phyloP scores from a whole-genome alignment of 768 basidiomycete genomes.

The Trametes cingulata region DNA sequence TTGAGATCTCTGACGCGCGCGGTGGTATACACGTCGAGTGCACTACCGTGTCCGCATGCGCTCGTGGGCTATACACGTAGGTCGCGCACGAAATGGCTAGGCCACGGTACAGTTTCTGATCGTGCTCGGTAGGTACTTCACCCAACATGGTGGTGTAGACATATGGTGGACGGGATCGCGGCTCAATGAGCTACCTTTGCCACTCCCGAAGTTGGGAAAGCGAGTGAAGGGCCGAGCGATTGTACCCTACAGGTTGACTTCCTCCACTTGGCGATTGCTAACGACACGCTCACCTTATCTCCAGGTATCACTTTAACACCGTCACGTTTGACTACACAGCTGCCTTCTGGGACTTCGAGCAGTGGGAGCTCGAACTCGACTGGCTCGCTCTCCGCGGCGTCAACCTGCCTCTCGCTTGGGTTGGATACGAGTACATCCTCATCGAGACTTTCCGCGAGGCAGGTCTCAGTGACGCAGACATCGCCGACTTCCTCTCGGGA shows the following conservation, averaged over 20 bases:
- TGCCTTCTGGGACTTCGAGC: slow-evolving; percentile 40
- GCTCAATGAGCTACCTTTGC: slow-evolving; percentile 32
- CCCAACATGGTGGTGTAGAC: slow-evolving; percentile 39
- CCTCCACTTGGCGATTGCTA: not conserved
- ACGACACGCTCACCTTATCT: not conserved
- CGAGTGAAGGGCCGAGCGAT: slow-evolving; percentile 36
- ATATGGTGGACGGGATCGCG: slow-evolving; percentile 48
- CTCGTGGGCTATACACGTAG: slow-evolving; percentile 41
- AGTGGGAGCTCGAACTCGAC: slow-evolving; percentile 43
- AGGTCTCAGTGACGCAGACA: slow-evolving; percentile 39
- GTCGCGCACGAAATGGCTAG: slow-evolving; percentile 7
- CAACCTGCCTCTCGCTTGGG: slow-evolving; percentile 45
- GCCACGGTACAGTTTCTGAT: not conserved
- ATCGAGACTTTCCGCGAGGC: slow-evolving; percentile 39
- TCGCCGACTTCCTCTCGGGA: slow-evolving; percentile 37
- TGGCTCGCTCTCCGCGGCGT: slow-evolving; percentile 44
- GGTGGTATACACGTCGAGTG: slow-evolving; percentile 35
- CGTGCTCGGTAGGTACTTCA: slow-evolving; percentile 34
- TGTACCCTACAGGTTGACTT: slow-evolving; percentile 37
- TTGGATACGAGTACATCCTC: slow-evolving; percentile 41
- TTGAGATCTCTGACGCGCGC: slow-evolving; percentile 34
- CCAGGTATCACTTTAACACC: slow-evolving; percentile 41
- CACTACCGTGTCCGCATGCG: slow-evolving; percentile 39
- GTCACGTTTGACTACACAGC: slow-evolving; percentile 45
- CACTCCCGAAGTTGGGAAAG: slow-evolving; percentile 34